phyloP scores from a whole-genome alignment of 148 eudicot genomes.

The Chenopodium formosanum region DNA sequence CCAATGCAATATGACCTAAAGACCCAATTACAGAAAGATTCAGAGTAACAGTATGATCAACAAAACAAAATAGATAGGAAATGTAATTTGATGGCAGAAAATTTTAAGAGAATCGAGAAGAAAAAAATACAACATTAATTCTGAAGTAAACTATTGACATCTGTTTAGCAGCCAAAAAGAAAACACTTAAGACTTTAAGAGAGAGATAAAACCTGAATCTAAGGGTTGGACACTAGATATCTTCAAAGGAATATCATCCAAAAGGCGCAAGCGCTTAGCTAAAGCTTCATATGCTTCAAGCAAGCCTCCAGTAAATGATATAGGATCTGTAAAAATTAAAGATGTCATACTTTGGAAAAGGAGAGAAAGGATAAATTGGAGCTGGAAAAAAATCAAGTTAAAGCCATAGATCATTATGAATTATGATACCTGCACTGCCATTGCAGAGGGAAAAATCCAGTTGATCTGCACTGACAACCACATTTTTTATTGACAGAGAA shows the following conservation, averaged over 20 bases:
- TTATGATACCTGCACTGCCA: conserved; percentile 55
- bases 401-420: not conserved
- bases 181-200: not conserved
- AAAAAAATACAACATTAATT: not conserved
- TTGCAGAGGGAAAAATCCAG: conserved; percentile 76
- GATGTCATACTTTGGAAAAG: not conserved
- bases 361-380: not conserved
- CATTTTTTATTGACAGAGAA: conserved; percentile 52
- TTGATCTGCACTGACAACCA: conserved; percentile 62
- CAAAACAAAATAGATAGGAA: not conserved
- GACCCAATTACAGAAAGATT: not conserved
- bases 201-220: conserved; percentile 67
- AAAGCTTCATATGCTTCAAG: conserved; percentile 61
- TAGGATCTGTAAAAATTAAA: conserved; percentile 61
- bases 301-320: conserved; percentile 49
- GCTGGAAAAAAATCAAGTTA: not conserved
- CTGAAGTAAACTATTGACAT: not conserved
- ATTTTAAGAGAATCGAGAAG: not conserved
- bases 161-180: not conserved
- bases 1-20: not conserved
- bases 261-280: conserved; percentile 67
- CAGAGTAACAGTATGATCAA: not conserved
- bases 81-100: not conserved
- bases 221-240: conserved; percentile 89
- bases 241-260: conserved; percentile 78